These are phyloP conservation scores for Xylaria sp. DNA, from an alignment of 2,329 filamentous ascomycete genomes.

Conservation along the genomic window DNA sequence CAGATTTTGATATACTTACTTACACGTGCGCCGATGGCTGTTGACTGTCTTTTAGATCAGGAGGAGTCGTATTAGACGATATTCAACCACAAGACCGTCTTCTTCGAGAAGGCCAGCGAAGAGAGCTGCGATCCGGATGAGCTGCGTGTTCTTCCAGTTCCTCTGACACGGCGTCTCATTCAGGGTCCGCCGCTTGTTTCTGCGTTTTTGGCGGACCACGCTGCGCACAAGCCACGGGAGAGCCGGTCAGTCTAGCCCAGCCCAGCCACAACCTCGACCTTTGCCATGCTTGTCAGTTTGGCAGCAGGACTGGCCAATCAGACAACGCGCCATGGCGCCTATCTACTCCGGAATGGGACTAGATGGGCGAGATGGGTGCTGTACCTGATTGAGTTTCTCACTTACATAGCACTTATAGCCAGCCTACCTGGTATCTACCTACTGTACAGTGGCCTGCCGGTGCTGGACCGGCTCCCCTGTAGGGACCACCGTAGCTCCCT, in stretches of 20 bases:
- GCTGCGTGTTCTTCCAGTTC: conserved; percentile 25
- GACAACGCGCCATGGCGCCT: conserved; percentile 20
- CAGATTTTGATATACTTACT: conserved; percentile 26
- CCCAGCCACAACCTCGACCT: conserved; percentile 29
- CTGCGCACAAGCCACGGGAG: conserved; percentile 33
- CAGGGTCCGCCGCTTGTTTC: conserved; percentile 30
- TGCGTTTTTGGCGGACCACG: conserved; percentile 41
- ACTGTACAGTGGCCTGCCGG: no score
- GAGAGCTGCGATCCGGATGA: background rate
- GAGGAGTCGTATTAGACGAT: background rate
- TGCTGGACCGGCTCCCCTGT: no score
- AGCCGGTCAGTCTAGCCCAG: background rate
- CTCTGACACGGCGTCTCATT: conserved; percentile 34
- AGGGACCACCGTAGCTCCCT: no score
- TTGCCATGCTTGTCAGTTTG: conserved; percentile 25
- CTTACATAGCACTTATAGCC: no score
- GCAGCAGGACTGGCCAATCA: conserved; percentile 36
- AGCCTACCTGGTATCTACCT: no score
- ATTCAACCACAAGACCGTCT: background rate
- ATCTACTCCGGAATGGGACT: conserved; percentile 32
- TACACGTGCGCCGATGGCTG: background rate
- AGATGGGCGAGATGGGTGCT: conserved; percentile 5
- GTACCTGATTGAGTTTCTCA: no score
- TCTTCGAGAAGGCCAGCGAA: conserved; percentile 7
- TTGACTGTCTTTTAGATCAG: background rate